Conservation (phyloP, 2,329 filamentous ascomycete species). For the Phyllosticta citribraziliensis region DNA sequence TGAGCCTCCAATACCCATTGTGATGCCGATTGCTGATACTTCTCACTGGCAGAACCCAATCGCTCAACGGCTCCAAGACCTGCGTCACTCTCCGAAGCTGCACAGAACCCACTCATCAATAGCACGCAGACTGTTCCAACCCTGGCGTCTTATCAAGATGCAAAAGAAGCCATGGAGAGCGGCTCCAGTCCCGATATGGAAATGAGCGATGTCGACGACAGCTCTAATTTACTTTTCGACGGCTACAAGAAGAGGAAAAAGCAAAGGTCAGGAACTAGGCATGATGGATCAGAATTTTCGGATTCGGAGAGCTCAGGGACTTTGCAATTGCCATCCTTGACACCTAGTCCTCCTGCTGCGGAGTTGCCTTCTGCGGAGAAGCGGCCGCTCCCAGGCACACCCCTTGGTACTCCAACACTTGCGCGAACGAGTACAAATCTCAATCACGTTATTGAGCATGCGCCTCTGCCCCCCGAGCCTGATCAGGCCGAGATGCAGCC, state of each 20-base stretch:
- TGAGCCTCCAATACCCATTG: background rate
- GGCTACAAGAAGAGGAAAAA: background rate
- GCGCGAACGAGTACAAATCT: constrained; percentile 2
- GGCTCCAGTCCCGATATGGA: background rate
- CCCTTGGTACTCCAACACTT: background rate
- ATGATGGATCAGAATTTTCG: constrained; percentile 29
- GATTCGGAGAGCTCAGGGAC: constrained; percentile 18
- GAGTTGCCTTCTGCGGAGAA: background rate
- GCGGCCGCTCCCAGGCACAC: background rate
- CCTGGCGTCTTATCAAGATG: constrained; percentile 14
- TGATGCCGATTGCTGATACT: background rate
- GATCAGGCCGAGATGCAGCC: background rate
- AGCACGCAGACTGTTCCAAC: constrained; percentile 33
- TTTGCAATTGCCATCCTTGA: constrained; percentile 15
- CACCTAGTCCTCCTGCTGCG: constrained; percentile 15
- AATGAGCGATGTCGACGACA: constrained; percentile 17
- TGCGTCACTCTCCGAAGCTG: constrained; percentile 18
- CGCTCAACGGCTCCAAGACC: background rate
- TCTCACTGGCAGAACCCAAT: background rate
- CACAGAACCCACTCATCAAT: constrained; percentile 32
- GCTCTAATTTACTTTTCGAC: background rate
- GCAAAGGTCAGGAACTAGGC: constrained; percentile 15
- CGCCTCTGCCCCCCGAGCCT: constrained; percentile 1
- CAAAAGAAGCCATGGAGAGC: background rate
- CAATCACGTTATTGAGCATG: constrained; percentile 1